Evolutionary conservation across 495 filamentous ascomycete species (phyloP).

Genomic region (Neurospora sp.): DNA sequence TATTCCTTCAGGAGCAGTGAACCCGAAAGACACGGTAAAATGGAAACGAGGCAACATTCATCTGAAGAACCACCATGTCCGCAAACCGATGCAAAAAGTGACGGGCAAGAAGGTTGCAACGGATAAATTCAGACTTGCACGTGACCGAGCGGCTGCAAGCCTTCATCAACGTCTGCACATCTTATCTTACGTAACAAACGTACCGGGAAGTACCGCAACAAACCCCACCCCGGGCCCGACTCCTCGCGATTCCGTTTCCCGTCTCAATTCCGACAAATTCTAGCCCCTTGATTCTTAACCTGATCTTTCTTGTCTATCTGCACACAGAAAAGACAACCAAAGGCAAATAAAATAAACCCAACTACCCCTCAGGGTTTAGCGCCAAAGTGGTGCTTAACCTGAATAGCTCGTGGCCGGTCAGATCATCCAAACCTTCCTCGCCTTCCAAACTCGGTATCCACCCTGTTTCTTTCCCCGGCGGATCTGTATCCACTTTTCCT

Average conservation of each 20-base stretch:
- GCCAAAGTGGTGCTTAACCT: not conserved
- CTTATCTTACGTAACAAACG: not conserved
- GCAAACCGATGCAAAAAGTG: not conserved
- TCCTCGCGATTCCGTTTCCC: not conserved
- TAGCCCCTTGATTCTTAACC: not conserved
- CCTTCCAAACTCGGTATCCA: not conserved
- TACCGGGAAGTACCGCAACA: not conserved
- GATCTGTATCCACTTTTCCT: not conserved
- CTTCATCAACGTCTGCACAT: not conserved
- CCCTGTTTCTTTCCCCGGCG: not conserved
- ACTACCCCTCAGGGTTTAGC: not conserved
- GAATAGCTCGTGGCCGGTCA: not conserved
- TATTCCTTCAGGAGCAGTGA: not conserved
- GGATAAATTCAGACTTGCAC: not conserved
- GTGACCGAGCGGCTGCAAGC: not conserved
- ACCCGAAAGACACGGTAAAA: not conserved
- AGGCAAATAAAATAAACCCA: not conserved
- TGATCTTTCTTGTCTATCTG: not conserved
- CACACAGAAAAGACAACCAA: not conserved
- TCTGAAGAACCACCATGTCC: not conserved
- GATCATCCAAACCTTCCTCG: not conserved
- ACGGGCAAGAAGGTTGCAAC: not conserved
- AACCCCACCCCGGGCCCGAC: not conserved
- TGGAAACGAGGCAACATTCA: not conserved
- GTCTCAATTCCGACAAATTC: not conserved